A percentile compares a stretch with the other conserved stretches of the same genome.
These are phyloP conservation scores for Aspergillus hiratsukae DNA, from an alignment of 2,329 filamentous ascomycete genomes.

Conservation along the genomic window DNA sequence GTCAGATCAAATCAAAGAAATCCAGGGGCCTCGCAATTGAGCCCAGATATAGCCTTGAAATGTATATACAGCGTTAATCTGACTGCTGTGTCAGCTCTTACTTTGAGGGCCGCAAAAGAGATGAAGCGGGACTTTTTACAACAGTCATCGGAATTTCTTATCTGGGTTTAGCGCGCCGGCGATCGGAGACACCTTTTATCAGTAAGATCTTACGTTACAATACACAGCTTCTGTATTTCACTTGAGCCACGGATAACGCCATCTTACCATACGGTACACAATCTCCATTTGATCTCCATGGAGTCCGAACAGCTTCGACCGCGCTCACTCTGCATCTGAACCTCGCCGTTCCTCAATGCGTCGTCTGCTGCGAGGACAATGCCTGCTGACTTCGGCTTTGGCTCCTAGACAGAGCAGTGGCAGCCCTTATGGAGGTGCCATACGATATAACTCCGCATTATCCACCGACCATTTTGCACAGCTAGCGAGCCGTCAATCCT, in stretches of 20 bases:
- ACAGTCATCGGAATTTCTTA: constrained; percentile 11
- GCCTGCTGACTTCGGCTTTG: constrained; percentile 13
- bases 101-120: background rate
- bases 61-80: too few relatives aligned
- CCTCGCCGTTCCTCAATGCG: background rate
- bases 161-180: constrained; percentile 24
- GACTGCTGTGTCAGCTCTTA: background rate
- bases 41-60: too few relatives aligned
- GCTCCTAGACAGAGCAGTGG: constrained; percentile 9
- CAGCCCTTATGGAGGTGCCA: background rate
- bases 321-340: background rate
- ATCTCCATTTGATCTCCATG: background rate
- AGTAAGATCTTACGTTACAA: background rate
- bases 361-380: constrained; percentile 10
- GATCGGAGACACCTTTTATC: constrained; percentile 15
- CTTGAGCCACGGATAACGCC: background rate
- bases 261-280: background rate
- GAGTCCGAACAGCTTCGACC: background rate
- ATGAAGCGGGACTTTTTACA: background rate
- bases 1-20: too few relatives aligned
- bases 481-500: constrained; percentile 30
- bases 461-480: constrained; percentile 28
- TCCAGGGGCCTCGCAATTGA: too few relatives aligned
- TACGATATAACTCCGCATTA: constrained; percentile 29
- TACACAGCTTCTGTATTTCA: background rate